phyloP scores from a whole-genome alignment of 1,284 basidiomycete species.

The Tylopilus sp. region DNA sequence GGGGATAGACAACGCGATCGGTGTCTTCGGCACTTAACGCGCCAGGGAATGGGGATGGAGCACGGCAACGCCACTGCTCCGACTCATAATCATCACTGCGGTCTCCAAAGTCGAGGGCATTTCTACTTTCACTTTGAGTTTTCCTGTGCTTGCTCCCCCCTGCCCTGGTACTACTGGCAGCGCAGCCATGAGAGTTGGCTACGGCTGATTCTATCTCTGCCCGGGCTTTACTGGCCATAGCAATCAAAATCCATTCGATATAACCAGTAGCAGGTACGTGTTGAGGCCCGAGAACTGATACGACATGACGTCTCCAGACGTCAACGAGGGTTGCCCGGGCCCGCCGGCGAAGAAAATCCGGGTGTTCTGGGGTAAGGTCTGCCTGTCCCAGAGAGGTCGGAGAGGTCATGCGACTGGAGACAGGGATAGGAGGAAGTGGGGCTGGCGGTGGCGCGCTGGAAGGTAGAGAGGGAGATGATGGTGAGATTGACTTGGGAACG shows the following conservation, averaged over 20 bases:
- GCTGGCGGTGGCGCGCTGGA: slow-evolving; percentile 32
- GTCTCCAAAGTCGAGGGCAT: slow-evolving; percentile 33
- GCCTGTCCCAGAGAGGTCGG: slow-evolving; percentile 9
- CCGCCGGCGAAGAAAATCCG: slow-evolving; percentile 51
- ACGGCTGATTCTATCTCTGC: slow-evolving; percentile 23
- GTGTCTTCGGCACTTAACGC: slow-evolving; percentile 16
- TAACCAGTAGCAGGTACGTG: slow-evolving; percentile 32
- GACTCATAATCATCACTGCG: slow-evolving; percentile 14
- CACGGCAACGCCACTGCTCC: slow-evolving; percentile 17
- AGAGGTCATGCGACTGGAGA: slow-evolving; percentile 10
- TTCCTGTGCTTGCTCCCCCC: slow-evolving; percentile 16
- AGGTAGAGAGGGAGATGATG: slow-evolving; percentile 28
- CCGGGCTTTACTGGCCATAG: slow-evolving; percentile 18
- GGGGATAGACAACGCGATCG: slow-evolving; percentile 32
- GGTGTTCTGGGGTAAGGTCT: slow-evolving; percentile 27
- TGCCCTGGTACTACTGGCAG: background rate
- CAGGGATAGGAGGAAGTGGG: slow-evolving; percentile 25
- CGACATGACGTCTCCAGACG: slow-evolving; percentile 66
- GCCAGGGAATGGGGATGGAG: slow-evolving; percentile 26
- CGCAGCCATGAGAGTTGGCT: background rate
- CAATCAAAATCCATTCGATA: slow-evolving; percentile 26
- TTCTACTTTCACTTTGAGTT: slow-evolving; percentile 29
- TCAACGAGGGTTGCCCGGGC: slow-evolving; percentile 78
- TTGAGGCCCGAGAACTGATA: slow-evolving; percentile 46
- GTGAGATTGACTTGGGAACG: slow-evolving; percentile 34